These are phyloP conservation scores for Cryptosporidium canis DNA, from an alignment of 169 alveolate species.

Conservation along the genomic window DNA sequence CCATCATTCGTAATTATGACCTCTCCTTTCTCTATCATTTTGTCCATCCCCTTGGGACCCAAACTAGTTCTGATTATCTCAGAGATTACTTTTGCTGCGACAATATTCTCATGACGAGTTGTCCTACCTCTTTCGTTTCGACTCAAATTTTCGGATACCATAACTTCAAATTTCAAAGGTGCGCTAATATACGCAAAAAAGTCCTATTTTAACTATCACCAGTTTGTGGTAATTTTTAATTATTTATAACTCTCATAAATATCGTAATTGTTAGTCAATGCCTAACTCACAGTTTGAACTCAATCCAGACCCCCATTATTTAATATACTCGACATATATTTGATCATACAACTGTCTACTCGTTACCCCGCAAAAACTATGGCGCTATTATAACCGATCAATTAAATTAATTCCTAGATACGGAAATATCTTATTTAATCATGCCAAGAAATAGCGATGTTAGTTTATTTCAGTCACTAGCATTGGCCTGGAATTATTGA, in stretches of 20 bases:
- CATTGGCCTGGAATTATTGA: not conserved
- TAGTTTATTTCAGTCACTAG: not conserved
- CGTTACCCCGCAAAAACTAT: conserved; percentile 39
- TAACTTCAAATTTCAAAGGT: not conserved
- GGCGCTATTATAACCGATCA: not conserved
- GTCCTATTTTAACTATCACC: not conserved
- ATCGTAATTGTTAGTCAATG: not conserved
- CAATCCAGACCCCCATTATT: not conserved
- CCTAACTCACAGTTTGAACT: conserved; percentile 13
- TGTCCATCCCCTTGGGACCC: conserved; percentile 99
- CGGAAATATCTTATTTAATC: not conserved
- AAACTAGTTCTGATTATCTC: conserved; percentile 97
- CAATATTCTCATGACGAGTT: conserved; percentile 49
- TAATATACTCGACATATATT: not conserved
- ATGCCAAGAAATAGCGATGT: not conserved
- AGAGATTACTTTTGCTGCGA: conserved; percentile 90
- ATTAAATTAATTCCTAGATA: not conserved
- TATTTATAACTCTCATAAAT: not conserved
- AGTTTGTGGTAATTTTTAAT: not conserved
- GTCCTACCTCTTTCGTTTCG: conserved; percentile 72
- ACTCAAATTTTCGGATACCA: conserved; percentile 62
- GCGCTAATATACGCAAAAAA: not conserved
- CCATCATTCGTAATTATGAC: conserved; percentile 99
- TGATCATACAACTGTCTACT: conserved; percentile 42
- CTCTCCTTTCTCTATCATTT: conserved; percentile 97